These are phyloP conservation scores for Fraxinus greggii DNA, from an alignment of 305 asterid genomes.

Conservation along the genomic window DNA sequence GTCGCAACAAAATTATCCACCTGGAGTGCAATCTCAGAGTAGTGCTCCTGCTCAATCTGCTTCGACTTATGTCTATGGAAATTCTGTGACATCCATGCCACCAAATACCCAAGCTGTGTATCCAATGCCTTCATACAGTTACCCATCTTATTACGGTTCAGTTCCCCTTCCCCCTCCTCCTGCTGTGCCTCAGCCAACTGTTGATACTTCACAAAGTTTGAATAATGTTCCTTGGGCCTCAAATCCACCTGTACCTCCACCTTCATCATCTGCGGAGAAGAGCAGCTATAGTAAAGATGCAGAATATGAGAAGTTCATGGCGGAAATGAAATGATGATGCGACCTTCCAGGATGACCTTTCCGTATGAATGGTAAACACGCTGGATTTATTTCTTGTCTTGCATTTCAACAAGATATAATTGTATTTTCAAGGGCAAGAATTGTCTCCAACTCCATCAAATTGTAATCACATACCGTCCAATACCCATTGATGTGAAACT, in stretches of 20 bases:
- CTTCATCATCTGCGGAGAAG: slow-evolving; percentile 62
- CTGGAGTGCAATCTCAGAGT: slow-evolving; percentile 68
- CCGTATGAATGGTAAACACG: slow-evolving; percentile 38
- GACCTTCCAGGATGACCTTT: slow-evolving; percentile 3
- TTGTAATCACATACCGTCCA: background rate
- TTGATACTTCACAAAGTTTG: slow-evolving; percentile 58
- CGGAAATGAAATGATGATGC: slow-evolving; percentile 66
- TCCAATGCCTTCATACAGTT: slow-evolving; percentile 60
- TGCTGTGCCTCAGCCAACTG: slow-evolving; percentile 41
- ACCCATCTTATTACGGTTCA: slow-evolving; percentile 62
- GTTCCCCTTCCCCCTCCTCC: slow-evolving; percentile 76
- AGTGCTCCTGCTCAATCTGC: slow-evolving; percentile 50
- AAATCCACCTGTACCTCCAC: slow-evolving; percentile 56
- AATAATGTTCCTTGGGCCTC: slow-evolving; percentile 82
- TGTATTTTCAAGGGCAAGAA: background rate
- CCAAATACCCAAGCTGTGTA: slow-evolving; percentile 55
- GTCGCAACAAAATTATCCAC: slow-evolving; percentile 64
- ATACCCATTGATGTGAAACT: background rate
- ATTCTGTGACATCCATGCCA: slow-evolving; percentile 50
- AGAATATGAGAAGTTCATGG: slow-evolving; percentile 95
- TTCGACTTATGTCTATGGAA: slow-evolving; percentile 57
- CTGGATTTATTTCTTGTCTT: background rate
- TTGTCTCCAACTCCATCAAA: background rate
- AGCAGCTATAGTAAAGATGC: slow-evolving; percentile 50
- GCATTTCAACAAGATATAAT: background rate